Percentiles rank a stretch among this genome's conserved stretches.
Evolutionary conservation across 805 yeast species (phyloP).

Genomic region (Metschnikowia koreensis): DNA sequence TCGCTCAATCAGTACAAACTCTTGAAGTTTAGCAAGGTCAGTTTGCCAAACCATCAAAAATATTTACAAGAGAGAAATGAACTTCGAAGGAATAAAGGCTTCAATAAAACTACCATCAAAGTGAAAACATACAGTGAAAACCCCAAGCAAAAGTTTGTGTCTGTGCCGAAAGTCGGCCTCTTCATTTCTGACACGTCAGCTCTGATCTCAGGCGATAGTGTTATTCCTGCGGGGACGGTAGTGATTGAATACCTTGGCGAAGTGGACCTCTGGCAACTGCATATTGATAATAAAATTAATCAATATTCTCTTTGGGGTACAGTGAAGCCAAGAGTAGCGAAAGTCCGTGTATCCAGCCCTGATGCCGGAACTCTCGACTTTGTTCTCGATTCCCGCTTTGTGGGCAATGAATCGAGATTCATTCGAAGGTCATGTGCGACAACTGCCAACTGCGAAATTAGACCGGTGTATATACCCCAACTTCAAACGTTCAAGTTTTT

Average conservation of each 20-base stretch:
- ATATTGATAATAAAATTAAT: slow-evolving; percentile 63
- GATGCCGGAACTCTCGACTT: slow-evolving; percentile 32
- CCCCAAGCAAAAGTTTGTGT: slow-evolving; percentile 58
- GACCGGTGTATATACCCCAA: slow-evolving; percentile 46
- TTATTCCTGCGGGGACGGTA: slow-evolving; percentile 46
- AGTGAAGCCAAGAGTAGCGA: slow-evolving; percentile 44
- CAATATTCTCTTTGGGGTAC: slow-evolving; percentile 78
- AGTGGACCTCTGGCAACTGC: slow-evolving; percentile 61
- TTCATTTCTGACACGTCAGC: slow-evolving; percentile 33
- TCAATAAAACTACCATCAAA: slow-evolving; percentile 32
- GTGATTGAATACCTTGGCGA: slow-evolving; percentile 72
- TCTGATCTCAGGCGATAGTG: slow-evolving; percentile 6
- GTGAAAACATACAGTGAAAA: slow-evolving; percentile 62
- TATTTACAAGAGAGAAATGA: slow-evolving; percentile 35
- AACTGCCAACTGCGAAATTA: slow-evolving; percentile 68
- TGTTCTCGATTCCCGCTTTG: slow-evolving; percentile 74
- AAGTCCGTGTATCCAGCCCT: slow-evolving; percentile 15
- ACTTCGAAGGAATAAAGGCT: slow-evolving; percentile 22
- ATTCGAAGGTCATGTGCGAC: slow-evolving; percentile 65
- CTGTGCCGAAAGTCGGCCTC: slow-evolving; percentile 68
- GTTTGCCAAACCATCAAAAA: slow-evolving; percentile 34
- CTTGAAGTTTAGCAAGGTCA: slow-evolving; percentile 30
- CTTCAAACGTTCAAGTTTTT: slow-evolving; percentile 46
- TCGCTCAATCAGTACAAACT: slow-evolving; percentile 26
- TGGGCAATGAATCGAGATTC: slow-evolving; percentile 75